Percentiles rank a stretch among this genome's conserved stretches.
Evolutionary conservation across 2,329 filamentous ascomycete genomes (phyloP).

Genomic region (Sordariomycetes sp.): DNA sequence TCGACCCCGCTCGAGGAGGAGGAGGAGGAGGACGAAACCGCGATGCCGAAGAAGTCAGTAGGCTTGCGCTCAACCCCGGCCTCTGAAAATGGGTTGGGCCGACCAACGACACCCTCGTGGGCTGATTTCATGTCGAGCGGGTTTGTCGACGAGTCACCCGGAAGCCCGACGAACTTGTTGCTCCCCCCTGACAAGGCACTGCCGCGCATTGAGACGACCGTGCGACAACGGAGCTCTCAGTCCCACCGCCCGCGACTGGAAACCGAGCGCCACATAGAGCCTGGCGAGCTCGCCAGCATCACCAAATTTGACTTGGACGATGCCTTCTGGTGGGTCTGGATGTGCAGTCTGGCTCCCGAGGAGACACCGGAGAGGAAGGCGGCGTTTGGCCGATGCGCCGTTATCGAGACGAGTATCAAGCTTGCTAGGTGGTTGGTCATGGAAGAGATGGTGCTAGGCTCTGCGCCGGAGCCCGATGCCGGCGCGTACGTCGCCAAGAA

Average conservation of each 20-base stretch:
- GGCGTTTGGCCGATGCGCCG: constrained; percentile 84
- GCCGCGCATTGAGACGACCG: constrained; percentile 66
- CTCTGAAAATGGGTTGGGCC: constrained; percentile 56
- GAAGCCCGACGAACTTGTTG: constrained; percentile 54
- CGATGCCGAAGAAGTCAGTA: constrained; percentile 20
- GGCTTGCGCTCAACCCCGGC: constrained; percentile 56
- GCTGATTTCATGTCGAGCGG: constrained; percentile 94
- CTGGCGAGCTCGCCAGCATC: constrained; percentile 91
- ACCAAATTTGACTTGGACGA: constrained; percentile 79
- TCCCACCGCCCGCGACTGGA: constrained; percentile 69
- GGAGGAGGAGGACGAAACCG: constrained; percentile 50
- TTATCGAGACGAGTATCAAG: constrained; percentile 78
- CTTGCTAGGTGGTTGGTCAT: constrained; percentile 85
- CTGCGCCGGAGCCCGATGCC: constrained; percentile 71
- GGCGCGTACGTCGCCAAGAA: constrained; percentile 92
- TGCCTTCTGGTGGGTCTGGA: constrained; percentile 99
- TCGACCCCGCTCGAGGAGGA: constrained; percentile 63
- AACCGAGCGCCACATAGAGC: constrained; percentile 60
- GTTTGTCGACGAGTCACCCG: constrained; percentile 69
- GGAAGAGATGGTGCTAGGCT: constrained; percentile 93
- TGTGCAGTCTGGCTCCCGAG: constrained; percentile 86
- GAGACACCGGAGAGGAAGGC: constrained; percentile 80
- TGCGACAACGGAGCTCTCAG: constrained; percentile 74
- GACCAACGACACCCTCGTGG: constrained; percentile 95
- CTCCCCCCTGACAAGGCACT: constrained; percentile 88